phyloP scores from a whole-genome alignment of 495 filamentous ascomycete species.

The Penicillium robsamsonii region DNA sequence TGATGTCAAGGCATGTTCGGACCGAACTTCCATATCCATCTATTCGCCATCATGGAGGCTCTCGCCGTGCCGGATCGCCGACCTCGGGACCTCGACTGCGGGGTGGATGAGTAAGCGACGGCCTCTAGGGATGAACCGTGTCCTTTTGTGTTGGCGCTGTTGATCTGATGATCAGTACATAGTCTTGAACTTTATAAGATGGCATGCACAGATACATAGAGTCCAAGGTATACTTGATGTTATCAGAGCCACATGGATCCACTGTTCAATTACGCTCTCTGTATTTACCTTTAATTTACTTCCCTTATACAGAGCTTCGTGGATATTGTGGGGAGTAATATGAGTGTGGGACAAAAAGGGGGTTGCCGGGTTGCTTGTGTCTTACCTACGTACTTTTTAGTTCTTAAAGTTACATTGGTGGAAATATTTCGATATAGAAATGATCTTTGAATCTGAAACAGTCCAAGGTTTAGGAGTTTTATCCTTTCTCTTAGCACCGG shows the following conservation, averaged over 20 bases:
- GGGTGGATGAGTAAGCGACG: conserved; percentile 2
- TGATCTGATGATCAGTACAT: background rate
- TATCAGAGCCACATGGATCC: background rate
- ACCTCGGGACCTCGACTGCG: background rate
- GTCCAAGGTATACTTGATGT: background rate
- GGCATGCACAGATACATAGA: too few relatives aligned
- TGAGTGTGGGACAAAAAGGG: conserved; percentile 2
- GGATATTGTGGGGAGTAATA: background rate
- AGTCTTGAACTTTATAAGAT: too few relatives aligned
- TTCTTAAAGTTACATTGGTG: background rate
- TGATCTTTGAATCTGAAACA: background rate
- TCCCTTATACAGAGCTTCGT: too few relatives aligned
- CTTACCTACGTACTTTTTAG: background rate
- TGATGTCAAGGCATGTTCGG: conserved; percentile 1
- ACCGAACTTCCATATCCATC: background rate
- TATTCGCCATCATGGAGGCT: conserved; percentile 1
- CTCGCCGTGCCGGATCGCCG: conserved; percentile 1
- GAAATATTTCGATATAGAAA: background rate
- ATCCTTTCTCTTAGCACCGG: background rate
- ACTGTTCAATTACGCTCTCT: background rate
- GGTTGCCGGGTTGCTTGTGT: background rate
- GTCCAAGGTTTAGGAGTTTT: background rate
- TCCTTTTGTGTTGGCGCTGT: background rate
- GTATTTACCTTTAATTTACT: background rate
- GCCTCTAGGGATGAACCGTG: too few relatives aligned